Percentiles rank a stretch among this genome's conserved stretches.
These are phyloP conservation scores for Magnaporthiopsis poae DNA, from an alignment of 2,329 filamentous ascomycete species.

Conservation along the genomic window DNA sequence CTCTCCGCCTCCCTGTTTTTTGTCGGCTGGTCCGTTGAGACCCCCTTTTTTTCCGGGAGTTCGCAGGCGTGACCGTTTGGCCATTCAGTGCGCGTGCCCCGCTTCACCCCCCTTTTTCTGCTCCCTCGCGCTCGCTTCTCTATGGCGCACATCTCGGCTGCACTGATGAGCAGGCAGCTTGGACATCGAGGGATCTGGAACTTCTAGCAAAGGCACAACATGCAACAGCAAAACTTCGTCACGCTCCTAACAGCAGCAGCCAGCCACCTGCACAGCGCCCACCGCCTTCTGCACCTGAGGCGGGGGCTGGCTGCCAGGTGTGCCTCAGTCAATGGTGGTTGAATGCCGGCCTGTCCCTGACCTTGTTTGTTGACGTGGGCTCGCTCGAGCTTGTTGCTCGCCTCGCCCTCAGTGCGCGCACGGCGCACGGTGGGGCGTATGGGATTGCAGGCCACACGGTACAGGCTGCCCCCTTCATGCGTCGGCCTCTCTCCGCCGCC, in stretches of 20 bases:
- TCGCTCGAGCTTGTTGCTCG: not conserved
- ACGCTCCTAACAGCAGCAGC: too few species aligned
- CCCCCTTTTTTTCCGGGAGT: not conserved
- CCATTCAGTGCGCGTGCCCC: not conserved
- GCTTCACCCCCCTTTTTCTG: not conserved
- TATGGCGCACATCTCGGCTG: not conserved
- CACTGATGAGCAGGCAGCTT: not conserved
- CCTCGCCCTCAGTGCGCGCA: not conserved
- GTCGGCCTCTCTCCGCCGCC: too few species aligned
- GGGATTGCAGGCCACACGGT: not conserved
- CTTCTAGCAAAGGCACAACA: too few species aligned
- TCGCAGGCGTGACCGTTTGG: not conserved
- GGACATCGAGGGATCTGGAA: not conserved
- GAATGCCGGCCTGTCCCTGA: not conserved
- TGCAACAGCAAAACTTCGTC: too few species aligned
- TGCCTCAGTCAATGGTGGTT: not conserved
- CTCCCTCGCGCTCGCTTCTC: not conserved
- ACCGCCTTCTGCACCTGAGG: too few species aligned
- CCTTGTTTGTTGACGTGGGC: not conserved
- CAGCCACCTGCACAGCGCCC: too few species aligned
- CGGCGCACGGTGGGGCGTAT: not conserved
- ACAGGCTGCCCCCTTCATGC: not conserved
- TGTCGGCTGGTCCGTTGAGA: not conserved
- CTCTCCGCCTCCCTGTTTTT: not conserved
- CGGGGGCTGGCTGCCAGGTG: too few species aligned